Conservation (phyloP, 441 rosid species). For the Sinapis alba region DNA sequence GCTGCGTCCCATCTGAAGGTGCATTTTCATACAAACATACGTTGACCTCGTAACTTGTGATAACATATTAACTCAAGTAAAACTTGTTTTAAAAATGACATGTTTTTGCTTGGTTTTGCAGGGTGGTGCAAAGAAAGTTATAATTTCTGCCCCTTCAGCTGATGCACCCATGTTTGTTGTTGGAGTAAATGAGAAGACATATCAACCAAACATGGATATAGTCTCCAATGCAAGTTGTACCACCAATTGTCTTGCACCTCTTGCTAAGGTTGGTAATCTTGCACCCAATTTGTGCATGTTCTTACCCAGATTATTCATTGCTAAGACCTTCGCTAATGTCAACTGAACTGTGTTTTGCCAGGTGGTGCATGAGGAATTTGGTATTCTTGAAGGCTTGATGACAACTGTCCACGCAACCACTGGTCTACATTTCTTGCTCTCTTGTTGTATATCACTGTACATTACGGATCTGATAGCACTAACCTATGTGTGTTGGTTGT, state of each 20-base stretch:
- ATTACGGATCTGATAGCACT: conserved; percentile 1
- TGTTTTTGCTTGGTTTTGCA: conserved; percentile 35
- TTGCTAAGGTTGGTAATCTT: conserved; percentile 78
- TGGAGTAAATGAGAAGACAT: conserved; percentile 89
- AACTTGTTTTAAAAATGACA: background rate
- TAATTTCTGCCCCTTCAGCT: conserved; percentile 97
- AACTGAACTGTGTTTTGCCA: conserved; percentile 36
- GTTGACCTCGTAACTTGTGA: background rate
- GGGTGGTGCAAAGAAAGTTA: conserved; percentile 98
- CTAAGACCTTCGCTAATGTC: background rate
- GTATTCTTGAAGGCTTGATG: conserved; percentile 95
- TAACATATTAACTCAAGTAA: background rate
- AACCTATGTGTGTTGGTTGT: conserved; percentile 10
- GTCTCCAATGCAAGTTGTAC: conserved; percentile 99
- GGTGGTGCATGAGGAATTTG: conserved; percentile 99
- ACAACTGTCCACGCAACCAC: conserved; percentile 99
- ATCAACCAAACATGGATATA: conserved; percentile 82
- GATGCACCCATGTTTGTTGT: conserved; percentile 99
- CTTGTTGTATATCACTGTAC: conserved; percentile 13
- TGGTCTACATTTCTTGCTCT: conserved; percentile 48
- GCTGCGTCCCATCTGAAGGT: conserved; percentile 93
- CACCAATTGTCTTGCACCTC: conserved; percentile 98
- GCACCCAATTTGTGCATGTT: background rate
- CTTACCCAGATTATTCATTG: conserved; percentile 2
- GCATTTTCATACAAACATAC: background rate